Base-by-base conservation (phyloP, 2,329 filamentous ascomycete genomes). In the Scytalidium sp. region DNA sequence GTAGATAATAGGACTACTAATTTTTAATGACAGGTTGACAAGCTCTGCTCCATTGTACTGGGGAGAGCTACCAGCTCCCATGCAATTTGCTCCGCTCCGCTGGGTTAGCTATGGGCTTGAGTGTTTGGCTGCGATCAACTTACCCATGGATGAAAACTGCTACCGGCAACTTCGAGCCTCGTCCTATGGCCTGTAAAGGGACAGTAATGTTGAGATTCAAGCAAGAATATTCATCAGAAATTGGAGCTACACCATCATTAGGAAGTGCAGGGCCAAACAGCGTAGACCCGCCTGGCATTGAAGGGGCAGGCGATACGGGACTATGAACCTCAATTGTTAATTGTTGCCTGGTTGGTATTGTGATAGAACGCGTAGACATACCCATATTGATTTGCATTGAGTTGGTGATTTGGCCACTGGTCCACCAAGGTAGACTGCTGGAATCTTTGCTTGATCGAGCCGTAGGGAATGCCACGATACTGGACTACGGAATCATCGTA, bases 401-500 rank as follows among this genome's bases (percentile, higher is more conserved):
- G 46, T 27, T 27, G 19, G 6, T 19, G 15, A 7, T 41, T 22
- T n/a, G 42, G 27, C 48, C 43, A 50, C 6, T 11, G 19, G 6
- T 17, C 20, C 11, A 46, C 42, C 3, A 32, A n/a, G 3, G 15
- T 50, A 3, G 48, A 41, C 41, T 46, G 42, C n/a, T n/a, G n/a
- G n/a, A n/a, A n/a, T n/a, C n/a, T n/a, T n/a, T 39, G 23, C 41
- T 36, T 3, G 15, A 51, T 44, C 22, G 39, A 48, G 17, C 50
- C 50, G 32, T 48, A 51, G 3, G 50, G 50, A 39, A 51, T 49
- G 13, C 50, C 50, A 25, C 22, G 27, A 20, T 51, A 51, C 22
- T 51, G 50, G n/a, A n/a, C n/a, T n/a, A n/a, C n/a, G n/a, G n/a
- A n/a, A n/a, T n/a, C n/a, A n/a, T n/a, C n/a, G n/a, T n/a, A n/a